phyloP scores from a whole-genome alignment of 2,329 filamentous ascomycete genomes.

The Neurospora sp. region DNA sequence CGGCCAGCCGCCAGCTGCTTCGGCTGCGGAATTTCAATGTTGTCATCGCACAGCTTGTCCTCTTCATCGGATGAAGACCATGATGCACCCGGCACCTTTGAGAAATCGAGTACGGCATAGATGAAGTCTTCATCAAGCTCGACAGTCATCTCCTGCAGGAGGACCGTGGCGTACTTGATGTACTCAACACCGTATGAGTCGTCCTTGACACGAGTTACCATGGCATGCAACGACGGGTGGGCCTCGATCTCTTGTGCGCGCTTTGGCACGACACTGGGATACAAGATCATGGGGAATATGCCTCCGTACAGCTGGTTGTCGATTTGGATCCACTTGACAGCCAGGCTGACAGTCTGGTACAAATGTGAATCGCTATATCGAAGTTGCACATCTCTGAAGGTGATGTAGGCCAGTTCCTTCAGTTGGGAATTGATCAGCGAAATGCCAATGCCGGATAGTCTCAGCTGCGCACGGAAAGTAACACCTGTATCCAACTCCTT shows the following conservation, averaged over 20 bases:
- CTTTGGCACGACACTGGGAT: conserved; percentile 95
- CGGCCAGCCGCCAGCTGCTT: conserved; percentile 74
- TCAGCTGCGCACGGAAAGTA: conserved; percentile 81
- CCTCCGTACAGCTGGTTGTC: conserved; percentile 98
- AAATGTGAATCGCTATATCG: conserved; percentile 88
- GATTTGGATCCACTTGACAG: conserved; percentile 97
- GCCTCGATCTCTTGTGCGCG: conserved; percentile 92
- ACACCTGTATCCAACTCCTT: conserved; percentile 83
- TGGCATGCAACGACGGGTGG: conserved; percentile 86
- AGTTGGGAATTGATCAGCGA: conserved; percentile 89
- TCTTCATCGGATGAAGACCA: conserved; percentile 72
- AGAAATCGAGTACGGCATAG: conserved; percentile 88
- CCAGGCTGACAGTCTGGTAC: conserved; percentile 82
- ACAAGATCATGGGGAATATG: conserved; percentile 94
- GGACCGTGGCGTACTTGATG: conserved; percentile 91
- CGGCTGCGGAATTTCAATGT: conserved; percentile 84
- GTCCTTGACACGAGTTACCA: conserved; percentile 91
- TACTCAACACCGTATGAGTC: conserved; percentile 97
- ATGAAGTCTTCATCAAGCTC: conserved; percentile 98
- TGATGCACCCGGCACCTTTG: conserved; percentile 80
- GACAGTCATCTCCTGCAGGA: conserved; percentile 95
- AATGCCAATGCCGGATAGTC: conserved; percentile 80
- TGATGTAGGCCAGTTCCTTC: conserved; percentile 87
- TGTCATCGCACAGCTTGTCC: conserved; percentile 80
- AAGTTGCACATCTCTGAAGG: conserved; percentile 80